Evolutionary conservation across 139 green algal genomes (phyloP).

Genomic region (Prasinococcaceae sp.): DNA sequence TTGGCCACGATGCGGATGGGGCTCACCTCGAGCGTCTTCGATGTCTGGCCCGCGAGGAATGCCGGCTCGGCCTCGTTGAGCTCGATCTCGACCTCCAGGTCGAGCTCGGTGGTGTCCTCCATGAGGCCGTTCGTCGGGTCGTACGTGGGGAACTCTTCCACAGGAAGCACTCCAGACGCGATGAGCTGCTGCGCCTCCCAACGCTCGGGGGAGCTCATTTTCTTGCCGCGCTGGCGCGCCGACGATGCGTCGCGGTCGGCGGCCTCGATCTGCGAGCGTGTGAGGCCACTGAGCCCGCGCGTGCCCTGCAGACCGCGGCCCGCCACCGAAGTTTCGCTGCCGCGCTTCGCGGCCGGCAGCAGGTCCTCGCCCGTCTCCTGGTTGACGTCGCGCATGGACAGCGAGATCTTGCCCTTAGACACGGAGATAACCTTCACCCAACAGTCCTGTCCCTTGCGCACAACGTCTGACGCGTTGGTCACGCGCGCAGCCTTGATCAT

Average conservation of each 20-base stretch:
- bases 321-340: too few relatives aligned
- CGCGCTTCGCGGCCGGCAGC: constrained; percentile 28
- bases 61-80: constrained; percentile 88
- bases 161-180: constrained; percentile 64
- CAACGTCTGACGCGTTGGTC: constrained; percentile 51
- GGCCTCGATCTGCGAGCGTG: too few relatives aligned
- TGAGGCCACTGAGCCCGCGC: too few relatives aligned
- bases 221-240: constrained; percentile 34
- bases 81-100: constrained; percentile 98
- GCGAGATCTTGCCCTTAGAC: constrained; percentile 37
- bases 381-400: constrained; percentile 91
- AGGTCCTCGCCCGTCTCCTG: constrained; percentile 71
- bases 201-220: constrained; percentile 52
- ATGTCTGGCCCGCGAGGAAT: constrained; percentile 70
- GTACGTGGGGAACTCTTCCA: constrained; percentile 72
- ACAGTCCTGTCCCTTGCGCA: constrained; percentile 46
- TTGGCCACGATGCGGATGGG: constrained; percentile 99
- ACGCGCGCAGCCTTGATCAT: constrained; percentile 63
- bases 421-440: constrained; percentile 54
- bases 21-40: constrained; percentile 48
- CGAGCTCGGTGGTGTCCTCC: constrained; percentile 61
- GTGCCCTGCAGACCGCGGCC: too few relatives aligned
- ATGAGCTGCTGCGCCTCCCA: constrained; percentile 70
- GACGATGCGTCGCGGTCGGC: neutral
- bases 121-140: constrained; percentile 54